These are phyloP conservation scores for Murraya paniculata DNA, from an alignment of 345 rosid species.

Conservation along the genomic window DNA sequence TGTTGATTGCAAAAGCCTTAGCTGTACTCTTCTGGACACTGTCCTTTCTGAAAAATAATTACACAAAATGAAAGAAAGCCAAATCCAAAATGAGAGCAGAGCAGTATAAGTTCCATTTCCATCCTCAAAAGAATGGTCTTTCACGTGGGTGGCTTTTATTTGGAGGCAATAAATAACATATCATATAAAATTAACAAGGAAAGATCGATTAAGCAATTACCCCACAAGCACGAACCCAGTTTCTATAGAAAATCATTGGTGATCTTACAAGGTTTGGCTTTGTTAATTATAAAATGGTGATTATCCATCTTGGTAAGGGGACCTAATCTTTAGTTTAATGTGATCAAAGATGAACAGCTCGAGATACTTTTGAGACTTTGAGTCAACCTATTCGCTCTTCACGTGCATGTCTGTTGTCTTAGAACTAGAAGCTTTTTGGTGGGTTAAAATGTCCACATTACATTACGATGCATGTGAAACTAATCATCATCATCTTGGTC, in stretches of 20 bases:
- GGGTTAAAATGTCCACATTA: constrained; percentile 14
- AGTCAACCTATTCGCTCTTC: constrained; percentile 9
- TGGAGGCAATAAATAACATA: constrained; percentile 7
- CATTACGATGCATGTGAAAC: constrained; percentile 28
- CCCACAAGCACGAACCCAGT: constrained; percentile 21
- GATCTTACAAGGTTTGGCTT: background rate
- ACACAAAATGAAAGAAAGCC: background rate
- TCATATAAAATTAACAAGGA: background rate
- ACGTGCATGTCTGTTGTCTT: constrained; percentile 2
- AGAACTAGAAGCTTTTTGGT: constrained; percentile 9
- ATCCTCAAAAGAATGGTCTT: constrained; percentile 33
- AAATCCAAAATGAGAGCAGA: background rate
- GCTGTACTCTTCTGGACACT: constrained; percentile 20
- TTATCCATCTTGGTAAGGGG: background rate
- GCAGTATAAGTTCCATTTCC: background rate
- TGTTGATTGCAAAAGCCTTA: constrained; percentile 8
- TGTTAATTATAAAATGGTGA: background rate
- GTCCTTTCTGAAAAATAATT: constrained; percentile 2
- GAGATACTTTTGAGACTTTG: background rate
- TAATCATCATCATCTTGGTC: background rate
- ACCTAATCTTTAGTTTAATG: background rate
- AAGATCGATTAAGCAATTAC: constrained; percentile 8
- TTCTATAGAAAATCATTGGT: constrained; percentile 7
- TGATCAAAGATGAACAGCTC: background rate
- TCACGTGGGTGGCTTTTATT: constrained; percentile 27